Percentiles rank a stretch among this genome's conserved stretches.
These are phyloP conservation scores for Pythium phragmitis DNA, from an alignment of 352 stramenopile species.

Conservation along the genomic window DNA sequence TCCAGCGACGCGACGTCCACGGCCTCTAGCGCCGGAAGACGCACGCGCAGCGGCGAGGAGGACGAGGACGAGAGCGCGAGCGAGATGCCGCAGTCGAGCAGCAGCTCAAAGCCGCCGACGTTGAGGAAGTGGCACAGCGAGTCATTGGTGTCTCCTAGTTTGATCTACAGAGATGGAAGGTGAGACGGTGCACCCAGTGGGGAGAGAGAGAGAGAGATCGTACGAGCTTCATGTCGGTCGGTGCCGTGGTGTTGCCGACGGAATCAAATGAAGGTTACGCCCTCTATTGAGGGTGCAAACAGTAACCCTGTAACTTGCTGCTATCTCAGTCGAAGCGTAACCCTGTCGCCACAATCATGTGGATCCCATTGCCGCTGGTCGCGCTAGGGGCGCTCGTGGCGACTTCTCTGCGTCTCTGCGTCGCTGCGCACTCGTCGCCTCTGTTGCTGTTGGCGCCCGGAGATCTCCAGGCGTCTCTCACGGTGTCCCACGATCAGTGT, in stretches of 20 bases:
- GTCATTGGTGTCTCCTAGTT: constrained; percentile 66
- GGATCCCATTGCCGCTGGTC: background rate
- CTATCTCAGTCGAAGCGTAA: background rate
- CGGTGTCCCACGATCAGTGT: constrained; percentile 5
- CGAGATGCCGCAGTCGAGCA: constrained; percentile 69
- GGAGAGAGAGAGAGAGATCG: constrained; percentile 9
- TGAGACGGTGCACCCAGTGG: background rate
- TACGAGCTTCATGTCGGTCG: constrained; percentile 26
- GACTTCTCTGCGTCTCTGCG: background rate
- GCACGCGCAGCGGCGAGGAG: constrained; percentile 26
- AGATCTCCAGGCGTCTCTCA: constrained; percentile 10
- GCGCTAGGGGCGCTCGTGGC: background rate
- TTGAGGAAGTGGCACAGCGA: constrained; percentile 79
- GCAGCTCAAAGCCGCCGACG: constrained; percentile 73
- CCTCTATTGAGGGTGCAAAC: constrained; percentile 8
- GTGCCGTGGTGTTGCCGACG: background rate
- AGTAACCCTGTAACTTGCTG: background rate
- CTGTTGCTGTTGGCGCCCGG: constrained; percentile 7
- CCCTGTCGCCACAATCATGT: background rate
- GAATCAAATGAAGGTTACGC: background rate
- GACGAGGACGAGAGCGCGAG: constrained; percentile 22
- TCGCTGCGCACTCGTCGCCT: background rate
- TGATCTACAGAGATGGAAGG: constrained; percentile 46
- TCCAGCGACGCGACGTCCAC: constrained; percentile 68
- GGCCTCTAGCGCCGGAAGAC: constrained; percentile 28